Conservation (phyloP, 495 filamentous ascomycete species). For the Podospora sp. region DNA sequence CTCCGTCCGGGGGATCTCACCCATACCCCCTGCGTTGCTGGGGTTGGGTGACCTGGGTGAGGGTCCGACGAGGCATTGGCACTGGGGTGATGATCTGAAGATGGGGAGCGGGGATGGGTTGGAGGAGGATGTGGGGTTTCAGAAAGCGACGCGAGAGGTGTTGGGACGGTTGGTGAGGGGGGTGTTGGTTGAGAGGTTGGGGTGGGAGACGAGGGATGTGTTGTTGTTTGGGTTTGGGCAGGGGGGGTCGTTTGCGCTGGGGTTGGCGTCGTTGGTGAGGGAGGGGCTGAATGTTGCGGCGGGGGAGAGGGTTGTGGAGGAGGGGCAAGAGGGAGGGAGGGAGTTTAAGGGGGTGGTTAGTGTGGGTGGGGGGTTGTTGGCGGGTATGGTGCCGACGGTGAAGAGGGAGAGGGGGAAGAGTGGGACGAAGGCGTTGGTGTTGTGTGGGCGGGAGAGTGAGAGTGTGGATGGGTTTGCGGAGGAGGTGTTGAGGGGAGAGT, state of each 20-base stretch:
- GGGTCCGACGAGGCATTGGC: conserved; percentile 51
- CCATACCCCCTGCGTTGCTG: conserved; percentile 70
- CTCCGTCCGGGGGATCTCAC: conserved; percentile 71
- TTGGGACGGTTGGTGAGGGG: conserved; percentile 60
- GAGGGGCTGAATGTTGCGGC: conserved; percentile 19
- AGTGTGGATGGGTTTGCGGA: conserved; percentile 65
- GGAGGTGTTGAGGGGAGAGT: conserved; percentile 63
- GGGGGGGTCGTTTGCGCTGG: conserved; percentile 78
- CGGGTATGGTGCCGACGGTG: conserved; percentile 48
- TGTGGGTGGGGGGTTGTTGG: conserved; percentile 72
- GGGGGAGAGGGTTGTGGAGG: conserved; percentile 32
- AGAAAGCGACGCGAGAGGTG: conserved; percentile 53
- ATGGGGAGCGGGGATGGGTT: conserved; percentile 60
- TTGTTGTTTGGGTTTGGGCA: conserved; percentile 85
- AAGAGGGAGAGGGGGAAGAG: conserved; percentile 58
- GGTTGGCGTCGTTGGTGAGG: conserved; percentile 49
- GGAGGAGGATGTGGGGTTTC: conserved; percentile 80
- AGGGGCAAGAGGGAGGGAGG: conserved; percentile 1
- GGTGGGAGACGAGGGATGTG: conserved; percentile 69
- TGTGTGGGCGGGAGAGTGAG: conserved; percentile 65
- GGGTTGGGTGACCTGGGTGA: conserved; percentile 45
- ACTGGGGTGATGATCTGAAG: conserved; percentile 90
- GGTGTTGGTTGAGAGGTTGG: conserved; percentile 66
- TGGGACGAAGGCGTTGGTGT: conserved; percentile 73
- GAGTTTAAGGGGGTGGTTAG: conserved; percentile 68